Percentiles rank a stretch among this genome's conserved stretches.
These are phyloP conservation scores for Tolypocladium capitatum DNA, from an alignment of 2,329 filamentous ascomycete species.

Conservation along the genomic window DNA sequence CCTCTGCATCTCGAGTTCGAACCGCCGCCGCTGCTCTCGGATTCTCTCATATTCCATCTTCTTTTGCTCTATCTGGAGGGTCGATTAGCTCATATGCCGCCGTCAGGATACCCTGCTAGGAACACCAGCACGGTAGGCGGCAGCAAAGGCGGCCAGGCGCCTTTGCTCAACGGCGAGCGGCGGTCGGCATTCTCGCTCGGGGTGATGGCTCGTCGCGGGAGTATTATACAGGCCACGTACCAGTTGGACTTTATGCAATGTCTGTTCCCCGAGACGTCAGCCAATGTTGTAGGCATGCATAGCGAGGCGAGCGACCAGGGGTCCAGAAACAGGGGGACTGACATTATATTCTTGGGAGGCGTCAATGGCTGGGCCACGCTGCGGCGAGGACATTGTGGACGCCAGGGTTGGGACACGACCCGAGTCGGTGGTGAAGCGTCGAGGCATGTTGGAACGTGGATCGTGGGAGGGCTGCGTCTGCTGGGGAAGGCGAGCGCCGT, in stretches of 20 bases:
- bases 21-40: conserved; percentile 74
- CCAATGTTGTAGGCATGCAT: conserved; percentile 7
- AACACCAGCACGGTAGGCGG: background rate
- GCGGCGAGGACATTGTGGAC: conserved; percentile 38
- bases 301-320: background rate
- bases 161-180: background rate
- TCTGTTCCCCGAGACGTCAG: conserved; percentile 27
- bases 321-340: conserved; percentile 10
- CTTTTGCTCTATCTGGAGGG: conserved; percentile 74
- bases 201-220: background rate
- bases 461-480: conserved; percentile 38
- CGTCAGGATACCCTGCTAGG: background rate
- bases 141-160: no score
- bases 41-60: conserved; percentile 85
- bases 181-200: background rate
- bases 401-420: conserved; percentile 66
- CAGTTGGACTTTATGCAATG: conserved; percentile 62
- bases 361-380: conserved; percentile 29
- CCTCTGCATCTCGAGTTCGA: conserved; percentile 85
- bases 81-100: conserved; percentile 19
- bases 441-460: conserved; percentile 63
- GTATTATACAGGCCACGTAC: conserved; percentile 37
- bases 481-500: conserved; percentile 48
- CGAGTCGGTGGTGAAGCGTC: conserved; percentile 89
- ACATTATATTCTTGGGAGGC: conserved; percentile 34